Conservation (phyloP, 139 green algal species). For the Chlorella sorokiniana region DNA sequence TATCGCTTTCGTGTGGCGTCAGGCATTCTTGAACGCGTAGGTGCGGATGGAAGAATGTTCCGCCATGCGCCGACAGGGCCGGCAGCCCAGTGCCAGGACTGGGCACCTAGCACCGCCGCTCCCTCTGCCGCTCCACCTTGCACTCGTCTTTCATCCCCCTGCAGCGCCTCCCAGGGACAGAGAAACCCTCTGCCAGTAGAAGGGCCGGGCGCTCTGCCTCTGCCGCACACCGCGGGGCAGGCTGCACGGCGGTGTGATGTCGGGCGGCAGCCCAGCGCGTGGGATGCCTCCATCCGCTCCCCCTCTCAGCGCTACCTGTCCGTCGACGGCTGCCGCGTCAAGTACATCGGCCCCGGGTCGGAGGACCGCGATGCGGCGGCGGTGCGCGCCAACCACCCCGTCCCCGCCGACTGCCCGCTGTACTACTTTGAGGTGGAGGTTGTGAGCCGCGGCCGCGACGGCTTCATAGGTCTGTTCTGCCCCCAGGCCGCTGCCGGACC, state of each 20-base stretch:
- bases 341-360: slow-evolving; percentile 66
- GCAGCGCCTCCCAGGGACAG: too few species aligned
- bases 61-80: too few species aligned
- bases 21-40: too few species aligned
- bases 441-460: slow-evolving; percentile 59
- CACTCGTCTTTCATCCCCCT: too few species aligned
- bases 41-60: too few species aligned
- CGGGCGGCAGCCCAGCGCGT: slow-evolving; percentile 14
- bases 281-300: slow-evolving; percentile 27
- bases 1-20: too few species aligned
- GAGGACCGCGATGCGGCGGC: slow-evolving; percentile 76
- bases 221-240: not conserved
- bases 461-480: slow-evolving; percentile 57
- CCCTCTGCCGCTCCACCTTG: too few species aligned
- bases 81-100: too few species aligned
- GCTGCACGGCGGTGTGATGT: not conserved
- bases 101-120: too few species aligned
- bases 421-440: slow-evolving; percentile 86
- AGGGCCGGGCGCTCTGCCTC: too few species aligned
- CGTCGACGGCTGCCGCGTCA: slow-evolving; percentile 42
- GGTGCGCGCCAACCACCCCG: slow-evolving; percentile 69
- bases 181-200: too few species aligned
- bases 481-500: not conserved
- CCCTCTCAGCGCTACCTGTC: slow-evolving; percentile 42
- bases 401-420: slow-evolving; percentile 62